phyloP scores from a whole-genome alignment of 176 grass and related monocot species.

The Phragmites australis region DNA sequence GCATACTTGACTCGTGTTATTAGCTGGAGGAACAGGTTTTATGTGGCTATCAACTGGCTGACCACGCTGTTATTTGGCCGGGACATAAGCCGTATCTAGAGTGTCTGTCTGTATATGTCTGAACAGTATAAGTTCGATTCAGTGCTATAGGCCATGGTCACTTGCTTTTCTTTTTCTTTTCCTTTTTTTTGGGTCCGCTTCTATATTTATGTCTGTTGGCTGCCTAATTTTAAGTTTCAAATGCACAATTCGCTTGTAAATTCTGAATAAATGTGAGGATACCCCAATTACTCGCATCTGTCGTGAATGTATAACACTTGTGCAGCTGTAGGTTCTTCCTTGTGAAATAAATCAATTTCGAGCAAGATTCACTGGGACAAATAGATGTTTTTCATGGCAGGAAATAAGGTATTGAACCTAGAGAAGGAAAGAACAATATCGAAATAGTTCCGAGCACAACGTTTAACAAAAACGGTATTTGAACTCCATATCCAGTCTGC shows the following conservation, averaged over 20 bases:
- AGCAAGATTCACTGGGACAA: not conserved
- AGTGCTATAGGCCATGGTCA: not conserved
- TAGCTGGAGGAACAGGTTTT: constrained; percentile 97
- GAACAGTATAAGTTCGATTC: not conserved
- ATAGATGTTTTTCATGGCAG: not conserved
- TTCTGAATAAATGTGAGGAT: constrained; percentile 33
- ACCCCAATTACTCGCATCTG: not conserved
- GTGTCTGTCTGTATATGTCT: constrained; percentile 3
- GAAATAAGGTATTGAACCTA: not conserved
- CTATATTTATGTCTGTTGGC: not conserved
- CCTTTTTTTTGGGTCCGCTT: not conserved
- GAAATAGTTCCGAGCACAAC: not conserved
- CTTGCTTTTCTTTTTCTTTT: not conserved
- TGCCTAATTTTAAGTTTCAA: constrained; percentile 12
- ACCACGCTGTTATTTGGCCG: constrained; percentile 89
- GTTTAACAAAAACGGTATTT: not conserved
- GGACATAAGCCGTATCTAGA: constrained; percentile 85
- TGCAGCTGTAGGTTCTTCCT: not conserved
- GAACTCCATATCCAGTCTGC: not conserved
- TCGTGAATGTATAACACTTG: not conserved
- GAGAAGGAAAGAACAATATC: not conserved
- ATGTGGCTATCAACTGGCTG: constrained; percentile 94
- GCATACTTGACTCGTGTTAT: constrained; percentile 89
- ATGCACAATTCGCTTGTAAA: constrained; percentile 14
- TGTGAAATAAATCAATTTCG: not conserved